A percentile compares a stretch with the other conserved stretches of the same genome.
Evolutionary conservation across 306 rosid genomes (phyloP).

Genomic region (Trichosanthes cucumerina): DNA sequence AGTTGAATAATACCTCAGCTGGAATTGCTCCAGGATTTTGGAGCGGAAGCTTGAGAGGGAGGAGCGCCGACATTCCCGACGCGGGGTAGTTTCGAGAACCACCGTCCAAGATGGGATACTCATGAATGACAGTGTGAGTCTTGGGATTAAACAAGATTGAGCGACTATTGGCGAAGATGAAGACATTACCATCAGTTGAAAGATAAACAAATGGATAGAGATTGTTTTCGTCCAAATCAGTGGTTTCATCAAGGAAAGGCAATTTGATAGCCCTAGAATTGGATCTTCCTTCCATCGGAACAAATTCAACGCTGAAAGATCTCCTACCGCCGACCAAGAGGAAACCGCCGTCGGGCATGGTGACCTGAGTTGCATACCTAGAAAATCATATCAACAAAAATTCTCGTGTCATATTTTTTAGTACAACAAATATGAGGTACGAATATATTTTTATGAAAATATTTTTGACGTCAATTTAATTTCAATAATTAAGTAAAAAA

Average conservation of each 20-base stretch:
- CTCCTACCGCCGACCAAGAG: constrained; percentile 64
- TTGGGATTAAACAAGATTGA: constrained; percentile 48
- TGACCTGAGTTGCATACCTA: constrained; percentile 64
- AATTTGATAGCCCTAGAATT: constrained; percentile 6
- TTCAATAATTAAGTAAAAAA: neutral
- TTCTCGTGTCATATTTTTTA: too few species aligned
- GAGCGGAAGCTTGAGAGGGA: constrained; percentile 40
- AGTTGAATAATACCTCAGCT: constrained; percentile 16
- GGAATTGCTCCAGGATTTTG: neutral
- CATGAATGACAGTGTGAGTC: constrained; percentile 29
- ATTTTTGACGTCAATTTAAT: too few species aligned
- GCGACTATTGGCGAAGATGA: constrained; percentile 67
- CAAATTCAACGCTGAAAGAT: constrained; percentile 49
- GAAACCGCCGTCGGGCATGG: constrained; percentile 41
- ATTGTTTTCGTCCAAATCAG: constrained; percentile 79
- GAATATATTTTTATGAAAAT: too few species aligned
- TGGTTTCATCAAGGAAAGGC: constrained; percentile 54
- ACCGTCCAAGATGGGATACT: constrained; percentile 37
- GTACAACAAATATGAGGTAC: too few species aligned
- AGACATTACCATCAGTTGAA: constrained; percentile 58
- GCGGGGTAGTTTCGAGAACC: constrained; percentile 89
- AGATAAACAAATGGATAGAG: constrained; percentile 75
- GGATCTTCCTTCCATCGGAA: constrained; percentile 36
- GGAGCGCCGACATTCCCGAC: constrained; percentile 62
- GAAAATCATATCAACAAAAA: neutral